These are phyloP conservation scores for Handroanthus guayacan DNA, from an alignment of 257 asterid species.

Conservation along the genomic window DNA sequence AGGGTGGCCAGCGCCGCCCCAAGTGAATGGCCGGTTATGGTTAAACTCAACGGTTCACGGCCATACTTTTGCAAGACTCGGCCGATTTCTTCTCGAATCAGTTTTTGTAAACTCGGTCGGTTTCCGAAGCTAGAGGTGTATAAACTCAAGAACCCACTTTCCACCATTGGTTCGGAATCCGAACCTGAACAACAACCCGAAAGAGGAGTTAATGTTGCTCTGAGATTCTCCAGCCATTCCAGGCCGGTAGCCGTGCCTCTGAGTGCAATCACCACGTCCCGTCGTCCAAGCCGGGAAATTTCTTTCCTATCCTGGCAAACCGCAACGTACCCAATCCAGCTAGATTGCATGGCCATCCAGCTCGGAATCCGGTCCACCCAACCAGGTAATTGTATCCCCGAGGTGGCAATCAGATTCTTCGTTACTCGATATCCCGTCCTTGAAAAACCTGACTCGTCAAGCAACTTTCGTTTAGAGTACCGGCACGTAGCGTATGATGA, in stretches of 20 bases:
- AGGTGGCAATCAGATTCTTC: slow-evolving; percentile 62
- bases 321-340: slow-evolving; percentile 92
- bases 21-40: slow-evolving; percentile 92
- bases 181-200: not conserved
- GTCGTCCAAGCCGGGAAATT: slow-evolving; percentile 76
- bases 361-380: slow-evolving; percentile 65
- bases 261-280: slow-evolving; percentile 85
- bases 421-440: slow-evolving; percentile 72
- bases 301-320: slow-evolving; percentile 67
- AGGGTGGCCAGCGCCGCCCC: slow-evolving; percentile 96
- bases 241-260: slow-evolving; percentile 87
- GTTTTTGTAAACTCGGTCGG: slow-evolving; percentile 60
- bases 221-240: slow-evolving; percentile 88
- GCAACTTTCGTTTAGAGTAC: slow-evolving; percentile 52
- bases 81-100: slow-evolving; percentile 56
- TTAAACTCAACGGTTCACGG: slow-evolving; percentile 69
- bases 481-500: slow-evolving; percentile 58
- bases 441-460: slow-evolving; percentile 45
- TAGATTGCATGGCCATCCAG: slow-evolving; percentile 64
- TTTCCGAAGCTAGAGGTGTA: slow-evolving; percentile 63
- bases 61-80: slow-evolving; percentile 55
- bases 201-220: slow-evolving; percentile 74
- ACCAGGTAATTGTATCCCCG: slow-evolving; percentile 64
- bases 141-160: slow-evolving; percentile 82
- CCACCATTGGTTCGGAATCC: slow-evolving; percentile 71